phyloP scores from a whole-genome alignment of 352 stramenopile species.

The Thalassiosira gravida region DNA sequence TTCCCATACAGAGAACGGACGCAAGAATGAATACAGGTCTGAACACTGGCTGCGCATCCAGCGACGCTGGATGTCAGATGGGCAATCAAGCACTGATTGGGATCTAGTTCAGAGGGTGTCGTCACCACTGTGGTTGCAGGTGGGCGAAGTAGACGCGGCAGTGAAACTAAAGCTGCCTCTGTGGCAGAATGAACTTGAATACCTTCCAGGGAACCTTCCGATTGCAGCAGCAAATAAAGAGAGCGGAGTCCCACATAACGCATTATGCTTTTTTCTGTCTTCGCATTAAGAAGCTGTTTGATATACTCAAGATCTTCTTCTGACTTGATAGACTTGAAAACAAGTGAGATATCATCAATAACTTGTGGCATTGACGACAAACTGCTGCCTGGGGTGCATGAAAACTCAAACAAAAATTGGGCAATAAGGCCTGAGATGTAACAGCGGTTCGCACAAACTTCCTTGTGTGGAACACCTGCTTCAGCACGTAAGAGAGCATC shows the following conservation, averaged over 20 bases:
- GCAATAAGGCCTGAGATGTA: conserved; percentile 28
- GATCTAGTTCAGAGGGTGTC: neutral
- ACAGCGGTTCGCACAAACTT: conserved; percentile 46
- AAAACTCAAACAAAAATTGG: conserved; percentile 58
- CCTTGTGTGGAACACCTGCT: conserved; percentile 18
- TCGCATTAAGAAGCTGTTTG: conserved; percentile 36
- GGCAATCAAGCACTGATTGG: conserved; percentile 2
- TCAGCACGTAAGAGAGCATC: conserved; percentile 36
- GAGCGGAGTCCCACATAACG: conserved; percentile 56
- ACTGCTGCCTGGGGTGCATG: conserved; percentile 9
- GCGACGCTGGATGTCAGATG: conserved; percentile 36
- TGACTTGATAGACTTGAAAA: conserved; percentile 60
- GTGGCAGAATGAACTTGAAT: conserved; percentile 48
- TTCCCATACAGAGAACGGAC: conserved; percentile 32
- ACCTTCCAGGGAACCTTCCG: conserved; percentile 41
- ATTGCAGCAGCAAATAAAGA: conserved; percentile 47
- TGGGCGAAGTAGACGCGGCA: neutral
- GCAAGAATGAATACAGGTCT: conserved; percentile 37
- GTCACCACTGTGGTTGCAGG: neutral
- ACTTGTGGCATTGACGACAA: conserved; percentile 10
- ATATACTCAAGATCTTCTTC: conserved; percentile 47
- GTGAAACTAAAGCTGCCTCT: conserved; percentile 19
- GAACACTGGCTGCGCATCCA: conserved; percentile 43
- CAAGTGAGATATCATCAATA: conserved; percentile 50
- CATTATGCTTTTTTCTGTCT: conserved; percentile 61